Evolutionary conservation across 2,329 filamentous ascomycete genomes (phyloP).

Genomic region (Trichophyton simii): DNA sequence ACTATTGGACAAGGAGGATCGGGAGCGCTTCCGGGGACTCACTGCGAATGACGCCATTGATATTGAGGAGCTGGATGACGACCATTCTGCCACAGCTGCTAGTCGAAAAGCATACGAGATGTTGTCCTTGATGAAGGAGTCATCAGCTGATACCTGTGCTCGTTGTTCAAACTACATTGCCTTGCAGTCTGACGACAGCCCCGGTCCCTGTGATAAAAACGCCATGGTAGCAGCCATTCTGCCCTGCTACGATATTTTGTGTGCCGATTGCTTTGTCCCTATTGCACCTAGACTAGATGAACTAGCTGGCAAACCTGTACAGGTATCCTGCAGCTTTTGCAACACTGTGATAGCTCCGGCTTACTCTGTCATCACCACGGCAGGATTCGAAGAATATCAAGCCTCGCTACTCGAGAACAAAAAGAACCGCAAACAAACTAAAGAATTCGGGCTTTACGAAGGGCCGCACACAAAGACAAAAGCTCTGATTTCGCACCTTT

Average conservation of each 20-base stretch:
- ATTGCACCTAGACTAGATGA: conserved; percentile 45
- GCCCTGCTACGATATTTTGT: conserved; percentile 76
- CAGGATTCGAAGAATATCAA: conserved; percentile 37
- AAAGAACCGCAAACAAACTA: conserved; percentile 38
- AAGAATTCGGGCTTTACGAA: conserved; percentile 54
- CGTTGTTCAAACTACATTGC: conserved; percentile 56
- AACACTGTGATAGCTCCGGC: conserved; percentile 48
- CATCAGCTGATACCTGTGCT: conserved; percentile 61
- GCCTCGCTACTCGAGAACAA: conserved; percentile 46
- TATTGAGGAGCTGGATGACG: conserved; percentile 64
- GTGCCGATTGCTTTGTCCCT: conserved; percentile 54
- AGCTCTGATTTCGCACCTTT: conserved; percentile 63
- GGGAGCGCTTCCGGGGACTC: conserved; percentile 66
- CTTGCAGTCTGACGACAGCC: conserved; percentile 28
- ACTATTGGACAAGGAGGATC: conserved; percentile 69
- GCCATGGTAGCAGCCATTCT: conserved; percentile 60
- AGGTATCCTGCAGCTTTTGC: conserved; percentile 54
- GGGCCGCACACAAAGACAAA: conserved; percentile 88
- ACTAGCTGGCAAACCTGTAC: conserved; percentile 31
- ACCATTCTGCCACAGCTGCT: conserved; percentile 44
- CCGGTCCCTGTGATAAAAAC: conserved; percentile 42
- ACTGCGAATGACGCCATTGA: conserved; percentile 80
- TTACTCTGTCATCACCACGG: conserved; percentile 56
- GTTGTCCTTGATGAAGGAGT: conserved; percentile 72
- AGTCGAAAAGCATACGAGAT: conserved; percentile 72